phyloP scores from a whole-genome alignment of 2,329 filamentous ascomycete genomes.

The Ophiostoma novo-ulmi region DNA sequence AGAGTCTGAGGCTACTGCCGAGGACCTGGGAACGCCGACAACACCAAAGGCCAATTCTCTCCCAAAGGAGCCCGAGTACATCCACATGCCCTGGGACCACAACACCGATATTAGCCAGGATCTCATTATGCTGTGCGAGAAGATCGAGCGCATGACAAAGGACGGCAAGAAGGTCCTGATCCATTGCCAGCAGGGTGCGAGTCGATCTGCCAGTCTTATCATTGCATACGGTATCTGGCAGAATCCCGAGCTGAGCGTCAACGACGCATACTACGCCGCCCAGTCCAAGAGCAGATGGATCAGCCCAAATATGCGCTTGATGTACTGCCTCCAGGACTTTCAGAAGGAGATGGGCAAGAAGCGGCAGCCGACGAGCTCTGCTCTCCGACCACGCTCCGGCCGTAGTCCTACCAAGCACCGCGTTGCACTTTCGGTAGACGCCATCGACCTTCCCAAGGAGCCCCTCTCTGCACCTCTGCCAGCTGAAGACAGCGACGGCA shows the following conservation, averaged over 20 bases:
- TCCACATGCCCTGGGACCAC: conserved; percentile 83
- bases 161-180: conserved; percentile 74
- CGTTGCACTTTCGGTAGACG: conserved; percentile 55
- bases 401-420: conserved; percentile 57
- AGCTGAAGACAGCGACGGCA: conserved; percentile 44
- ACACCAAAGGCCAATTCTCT: conserved; percentile 49
- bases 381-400: conserved; percentile 46
- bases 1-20: conserved; percentile 30
- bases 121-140: conserved; percentile 67
- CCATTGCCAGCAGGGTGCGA: conserved; percentile 82
- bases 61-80: conserved; percentile 65
- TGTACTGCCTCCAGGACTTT: conserved; percentile 84
- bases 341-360: conserved; percentile 57
- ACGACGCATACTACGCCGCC: conserved; percentile 76
- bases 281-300: conserved; percentile 83
- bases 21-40: conserved; percentile 44
- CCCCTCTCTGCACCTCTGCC: conserved; percentile 59
- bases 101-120: conserved; percentile 81
- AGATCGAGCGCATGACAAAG: conserved; percentile 66
- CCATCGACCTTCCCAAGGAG: conserved; percentile 50
- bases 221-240: conserved; percentile 81
- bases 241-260: conserved; percentile 69
- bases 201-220: conserved; percentile 77
- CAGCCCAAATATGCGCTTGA: conserved; percentile 84
- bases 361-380: conserved; percentile 39